Base-by-base conservation (phyloP, 306 rosid genomes). In the Cucurbita maxima region DNA sequence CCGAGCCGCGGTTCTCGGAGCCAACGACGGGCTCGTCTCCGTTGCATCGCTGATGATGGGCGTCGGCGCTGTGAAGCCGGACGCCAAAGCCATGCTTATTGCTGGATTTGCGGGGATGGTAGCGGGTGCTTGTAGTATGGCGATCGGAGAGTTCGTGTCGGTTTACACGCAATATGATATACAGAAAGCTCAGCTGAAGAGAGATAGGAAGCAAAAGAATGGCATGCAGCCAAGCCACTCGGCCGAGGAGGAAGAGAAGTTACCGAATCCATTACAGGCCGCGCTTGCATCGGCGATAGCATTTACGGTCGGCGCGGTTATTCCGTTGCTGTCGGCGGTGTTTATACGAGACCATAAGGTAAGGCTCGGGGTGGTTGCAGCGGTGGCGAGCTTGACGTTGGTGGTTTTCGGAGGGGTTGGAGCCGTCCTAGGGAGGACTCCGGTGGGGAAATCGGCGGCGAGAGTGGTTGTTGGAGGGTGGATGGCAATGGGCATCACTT, bases 21-120 rank as follows among this genome's bases (percentile, higher is more conserved):
- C 70, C 70, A 74, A 74, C n/a, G 77, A 74, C 5, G 77, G 77
- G 53, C 57, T 74, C 8, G 70, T 74, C 44, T 19, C 77, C 7
- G 70, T 59, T 6, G 77, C 77, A 2, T 74, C 77, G 10, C 16
- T 74, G n/a, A 74, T 74, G 77, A 58, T 74, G 77, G 77, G 77
- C 1, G 71, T 74, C 0, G 77, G 77, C 4, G 69, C 77, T 10
- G 77, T 74, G 5, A 74, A 59, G 43, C 18, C 64, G 15, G 77
- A 74, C 3, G 70, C 57, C 14, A 74, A 74, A n/a, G 45, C 77
- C 34, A 74, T 74, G 77, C 57, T 74, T 59, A 66, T 74, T 30
- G 55, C 71, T 0, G 77, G 77, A 10, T 43, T 74, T 47, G 77
- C 77, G 0, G 70, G 77, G 13, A 19, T 74, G 8, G 57, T 74